Evolutionary conservation across 2,329 filamentous ascomycete species (phyloP), one percentile per base, ranked within the genome.

Genomic region (Alternaria tenuissima): DNA sequence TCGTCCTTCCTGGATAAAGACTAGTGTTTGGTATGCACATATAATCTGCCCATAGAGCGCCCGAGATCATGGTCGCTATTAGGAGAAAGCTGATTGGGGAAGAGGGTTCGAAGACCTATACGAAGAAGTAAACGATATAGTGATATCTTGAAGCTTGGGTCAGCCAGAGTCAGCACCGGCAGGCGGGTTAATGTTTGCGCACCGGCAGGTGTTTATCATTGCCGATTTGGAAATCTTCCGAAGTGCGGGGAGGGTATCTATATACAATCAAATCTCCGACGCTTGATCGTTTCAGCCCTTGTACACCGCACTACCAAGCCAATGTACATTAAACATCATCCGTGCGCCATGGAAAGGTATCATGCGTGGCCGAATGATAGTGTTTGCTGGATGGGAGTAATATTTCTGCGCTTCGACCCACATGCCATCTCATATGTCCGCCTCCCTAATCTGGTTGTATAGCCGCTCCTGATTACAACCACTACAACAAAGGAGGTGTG

Each of bases 231-330:
- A 30, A 59, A 55, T 59, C 30, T 51, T 36, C 30, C 44, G 42
- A 32, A 53, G n/a, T 54, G 62, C 49, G 62, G 61, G 34, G 42
- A 55, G 28, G 20, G 12, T 43, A 38, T 11, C 44, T 41, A 32
- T 14, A 59, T 44, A 30, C 57, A 63, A 57, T 61, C 26, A 60
- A 46, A 42, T 28, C 32, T 54, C 57, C 53, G 61, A 63, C 48
- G 48, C 61, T 57, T 63, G 57, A 57, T 28, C 51, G 39, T 63
- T 60, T 63, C 53, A 63, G 38, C 24, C 53, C 20, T 41, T 49
- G 55, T 44, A 55, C 36, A 24, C 36, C 57, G 49, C 43, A 44
- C 47, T 41, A 55, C 49, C 61, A 63, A 63, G 57, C 44, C 57
- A 57, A 57, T 61, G 12, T 60, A 54, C 22, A 49, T 57, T 42